Evolutionary conservation across 2,329 filamentous ascomycete genomes (phyloP), one percentile per base, ranked within the genome.

Genomic region (Teratosphaeriaceae sp.): DNA sequence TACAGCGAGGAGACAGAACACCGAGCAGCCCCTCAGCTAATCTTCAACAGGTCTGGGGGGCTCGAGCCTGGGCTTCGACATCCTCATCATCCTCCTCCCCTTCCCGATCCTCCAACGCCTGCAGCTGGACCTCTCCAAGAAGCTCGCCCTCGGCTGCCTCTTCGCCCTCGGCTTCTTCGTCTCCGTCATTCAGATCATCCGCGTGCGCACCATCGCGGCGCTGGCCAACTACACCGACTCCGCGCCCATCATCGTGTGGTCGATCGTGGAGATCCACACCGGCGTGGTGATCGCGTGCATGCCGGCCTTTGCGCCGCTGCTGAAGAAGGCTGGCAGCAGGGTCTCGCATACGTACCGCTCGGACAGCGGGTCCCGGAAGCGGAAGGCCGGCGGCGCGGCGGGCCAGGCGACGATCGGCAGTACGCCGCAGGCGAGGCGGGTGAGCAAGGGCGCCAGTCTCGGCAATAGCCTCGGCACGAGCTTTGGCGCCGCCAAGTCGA

Each of bases 131-230:
- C 45, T 46, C 13, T 39, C 47, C 13, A 54, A 57, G 49, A 57
- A 47, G 43, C 44, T 65, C 2, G 62, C 70, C 2, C 59, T 74
- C 0, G 57, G 66, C 0, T 57, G 57, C 4, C 59, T 74, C 21
- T 75, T 75, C 51, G 61, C 63, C 2, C 62, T 76, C 19, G 73
- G 73, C n/a, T 57, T 70, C 40, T 75, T 76, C 58, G 66, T 75
- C 33, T 73, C 69, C 4, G 48, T 71, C 36, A 71, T 75, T 43
- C 72, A 75, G 50, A 66, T 73, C 43, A 64, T 76, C 46, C 72
- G 72, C 12, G 71, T 75, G 44, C 65, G 69, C 43, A 73, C 68
- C n/a, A 67, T 76, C 47, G 61, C 62, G 27, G 64, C 59, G 12
- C 63, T 74, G 2, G 49, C 55, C 23, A 69, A 68, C 51, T 70